Percentiles rank a stretch among this genome's conserved stretches.
phyloP scores from a whole-genome alignment of 805 yeast species.

The Candida berthetii region DNA sequence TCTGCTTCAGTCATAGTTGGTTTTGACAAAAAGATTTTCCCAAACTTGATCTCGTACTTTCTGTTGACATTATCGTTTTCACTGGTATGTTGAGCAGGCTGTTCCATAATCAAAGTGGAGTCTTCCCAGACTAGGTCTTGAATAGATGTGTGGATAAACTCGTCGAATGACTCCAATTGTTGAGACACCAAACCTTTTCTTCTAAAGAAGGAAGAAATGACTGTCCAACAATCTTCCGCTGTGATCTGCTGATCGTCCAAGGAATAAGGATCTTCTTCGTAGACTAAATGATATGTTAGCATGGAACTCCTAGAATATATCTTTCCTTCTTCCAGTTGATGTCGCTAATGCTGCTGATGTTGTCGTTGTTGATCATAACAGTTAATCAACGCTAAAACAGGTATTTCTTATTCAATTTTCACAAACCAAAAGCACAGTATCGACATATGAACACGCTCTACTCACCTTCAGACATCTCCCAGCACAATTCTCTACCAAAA shows the following conservation, averaged over 20 bases:
- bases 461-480: neutral
- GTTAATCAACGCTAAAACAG: neutral
- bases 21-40: slow-evolving; percentile 91
- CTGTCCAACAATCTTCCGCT: slow-evolving; percentile 99
- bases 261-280: slow-evolving; percentile 56
- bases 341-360: neutral
- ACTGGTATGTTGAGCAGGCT: slow-evolving; percentile 95
- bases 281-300: slow-evolving; percentile 17
- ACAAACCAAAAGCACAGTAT: neutral
- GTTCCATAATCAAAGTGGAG: slow-evolving; percentile 88
- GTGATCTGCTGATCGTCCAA: slow-evolving; percentile 75
- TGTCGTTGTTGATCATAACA: neutral
- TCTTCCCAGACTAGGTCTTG: slow-evolving; percentile 97
- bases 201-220: slow-evolving; percentile 91
- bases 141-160: slow-evolving; percentile 92
- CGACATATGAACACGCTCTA: neutral
- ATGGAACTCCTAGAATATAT: neutral
- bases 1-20: slow-evolving; percentile 99
- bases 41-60: slow-evolving; percentile 95
- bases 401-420: too few species aligned
- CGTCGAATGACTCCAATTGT: slow-evolving; percentile 97
- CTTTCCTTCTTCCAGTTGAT: too few species aligned
- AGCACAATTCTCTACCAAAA: neutral
- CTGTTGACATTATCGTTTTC: slow-evolving; percentile 86
- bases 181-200: slow-evolving; percentile 97